phyloP scores from a whole-genome alignment of 2,329 filamentous ascomycete species.

The Alternaria panax region DNA sequence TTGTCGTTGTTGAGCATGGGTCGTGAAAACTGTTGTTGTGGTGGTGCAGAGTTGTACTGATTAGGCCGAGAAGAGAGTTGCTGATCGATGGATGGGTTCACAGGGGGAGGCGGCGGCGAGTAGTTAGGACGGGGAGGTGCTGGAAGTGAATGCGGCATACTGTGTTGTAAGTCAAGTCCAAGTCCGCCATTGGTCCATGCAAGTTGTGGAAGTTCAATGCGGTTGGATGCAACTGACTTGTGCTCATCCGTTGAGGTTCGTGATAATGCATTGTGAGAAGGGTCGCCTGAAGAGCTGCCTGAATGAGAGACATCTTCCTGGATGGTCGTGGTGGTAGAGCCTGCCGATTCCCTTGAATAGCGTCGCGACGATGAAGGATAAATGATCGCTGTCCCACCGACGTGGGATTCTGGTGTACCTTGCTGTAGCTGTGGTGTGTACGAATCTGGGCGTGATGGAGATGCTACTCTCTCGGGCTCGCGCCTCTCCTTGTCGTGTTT shows the following conservation, averaged over 20 bases:
- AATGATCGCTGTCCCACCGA: conserved; percentile 49
- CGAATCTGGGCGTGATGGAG: conserved; percentile 23
- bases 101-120: conserved; percentile 56
- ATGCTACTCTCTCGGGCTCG: conserved; percentile 16
- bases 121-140: conserved; percentile 54
- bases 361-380: conserved; percentile 45
- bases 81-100: conserved; percentile 24
- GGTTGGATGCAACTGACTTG: conserved; percentile 31
- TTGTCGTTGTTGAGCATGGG: conserved; percentile 21
- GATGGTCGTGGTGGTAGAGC: conserved; percentile 43
- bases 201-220: conserved; percentile 48
- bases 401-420: conserved; percentile 33
- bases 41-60: conserved; percentile 23
- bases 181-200: conserved; percentile 50
- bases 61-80: conserved; percentile 12
- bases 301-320: conserved; percentile 43
- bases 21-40: conserved; percentile 16
- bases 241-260: conserved; percentile 47
- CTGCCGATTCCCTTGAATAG: conserved; percentile 45
- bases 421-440: conserved; percentile 30
- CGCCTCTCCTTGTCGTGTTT: conserved; percentile 18
- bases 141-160: conserved; percentile 37
- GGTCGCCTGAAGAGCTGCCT: conserved; percentile 41
- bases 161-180: conserved; percentile 54
- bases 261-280: conserved; percentile 41